Evolutionary conservation across 805 yeast genomes (phyloP), one percentile per base, ranked within the genome.

Genomic region (Yamadazyma kitorensis): DNA sequence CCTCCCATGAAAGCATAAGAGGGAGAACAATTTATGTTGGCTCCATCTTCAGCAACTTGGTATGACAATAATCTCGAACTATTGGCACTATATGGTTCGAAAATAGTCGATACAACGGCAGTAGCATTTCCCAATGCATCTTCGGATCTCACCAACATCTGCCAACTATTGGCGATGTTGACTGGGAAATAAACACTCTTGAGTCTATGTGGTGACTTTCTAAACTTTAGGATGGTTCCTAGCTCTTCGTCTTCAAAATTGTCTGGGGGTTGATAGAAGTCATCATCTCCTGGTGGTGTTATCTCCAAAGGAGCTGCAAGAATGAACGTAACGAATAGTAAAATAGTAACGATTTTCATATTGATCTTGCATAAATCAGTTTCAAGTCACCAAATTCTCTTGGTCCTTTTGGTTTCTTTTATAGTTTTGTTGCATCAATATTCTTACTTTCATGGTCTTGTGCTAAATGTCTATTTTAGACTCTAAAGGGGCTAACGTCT

Each of bases 31-130:
- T 51, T 35, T 5, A 42, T 19, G 17, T 36, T 40, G 0, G 59
- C 41, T 8, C 61, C 43, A 43, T 59, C 65, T 37, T 57, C 51
- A 9, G 57, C 58, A 18, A 48, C 40, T 31, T 55, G 59, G 37
- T 57, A 57, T 13, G 57, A 47, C 9, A 57, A 33, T 14, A 59
- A 35, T 29, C 53, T 49, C 18, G 47, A 31, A 6, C 52, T 41
- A 37, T 56, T 49, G 2, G 58, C 53, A 37, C 52, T 52, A 33
- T 36, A 46, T 3, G 65, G 65, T 40, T 53, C 51, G 18, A 58
- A 43, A 3, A 59, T 28, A 1, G 62, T 56, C 12, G 61, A 29
- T 0, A 47, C 51, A 6, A 53, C 36, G 2, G 52, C 58, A 7
- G 45, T 46, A 5, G 61, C 47, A 19, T 52, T 43, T 1, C 61